Conservation (phyloP, 2,329 filamentous ascomycete genomes). For the Stachybotrys echinatus region DNA sequence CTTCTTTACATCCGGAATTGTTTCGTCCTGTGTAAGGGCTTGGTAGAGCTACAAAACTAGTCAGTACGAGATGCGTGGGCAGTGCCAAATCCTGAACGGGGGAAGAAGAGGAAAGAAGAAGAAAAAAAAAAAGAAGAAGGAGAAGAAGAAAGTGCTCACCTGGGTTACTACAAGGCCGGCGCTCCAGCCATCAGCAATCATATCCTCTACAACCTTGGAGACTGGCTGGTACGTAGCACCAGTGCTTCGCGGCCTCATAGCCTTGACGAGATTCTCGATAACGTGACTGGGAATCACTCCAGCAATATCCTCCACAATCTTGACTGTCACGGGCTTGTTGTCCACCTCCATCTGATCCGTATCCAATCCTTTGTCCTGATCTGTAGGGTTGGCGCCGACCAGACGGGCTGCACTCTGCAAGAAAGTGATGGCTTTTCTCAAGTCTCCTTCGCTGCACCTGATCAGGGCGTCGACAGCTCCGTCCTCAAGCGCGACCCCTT, state of each 20-base stretch:
- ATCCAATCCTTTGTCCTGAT: slow-evolving; percentile 41
- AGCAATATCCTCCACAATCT: slow-evolving; percentile 88
- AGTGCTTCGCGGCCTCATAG: slow-evolving; percentile 67
- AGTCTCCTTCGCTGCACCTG: slow-evolving; percentile 83
- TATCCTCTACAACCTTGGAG: slow-evolving; percentile 75
- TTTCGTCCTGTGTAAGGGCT: slow-evolving; percentile 75
- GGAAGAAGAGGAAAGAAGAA: too few relatives aligned
- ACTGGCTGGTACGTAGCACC: slow-evolving; percentile 67
- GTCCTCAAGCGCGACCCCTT: slow-evolving; percentile 69
- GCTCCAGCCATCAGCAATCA: slow-evolving; percentile 97
- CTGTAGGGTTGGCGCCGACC: slow-evolving; percentile 60
- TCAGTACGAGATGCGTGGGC: slow-evolving; percentile 9
- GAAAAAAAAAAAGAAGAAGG: too few relatives aligned
- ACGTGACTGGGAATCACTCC: slow-evolving; percentile 81
- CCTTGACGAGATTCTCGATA: slow-evolving; percentile 63
- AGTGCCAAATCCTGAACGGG: slow-evolving; percentile 2
- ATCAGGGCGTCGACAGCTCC: slow-evolving; percentile 83
- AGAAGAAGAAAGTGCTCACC: slow-evolving; percentile 36
- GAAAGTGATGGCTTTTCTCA: slow-evolving; percentile 94
- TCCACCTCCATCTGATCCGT: slow-evolving; percentile 58
- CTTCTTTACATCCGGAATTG: slow-evolving; percentile 79
- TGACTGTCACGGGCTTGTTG: slow-evolving; percentile 63
- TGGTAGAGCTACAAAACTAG: slow-evolving; percentile 63
- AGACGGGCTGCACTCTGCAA: slow-evolving; percentile 89
- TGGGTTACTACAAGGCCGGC: slow-evolving; percentile 82